Evolutionary conservation across 495 filamentous ascomycete genomes (phyloP), one percentile per base, ranked within the genome.

Genomic region (Cenococcum geophilum): DNA sequence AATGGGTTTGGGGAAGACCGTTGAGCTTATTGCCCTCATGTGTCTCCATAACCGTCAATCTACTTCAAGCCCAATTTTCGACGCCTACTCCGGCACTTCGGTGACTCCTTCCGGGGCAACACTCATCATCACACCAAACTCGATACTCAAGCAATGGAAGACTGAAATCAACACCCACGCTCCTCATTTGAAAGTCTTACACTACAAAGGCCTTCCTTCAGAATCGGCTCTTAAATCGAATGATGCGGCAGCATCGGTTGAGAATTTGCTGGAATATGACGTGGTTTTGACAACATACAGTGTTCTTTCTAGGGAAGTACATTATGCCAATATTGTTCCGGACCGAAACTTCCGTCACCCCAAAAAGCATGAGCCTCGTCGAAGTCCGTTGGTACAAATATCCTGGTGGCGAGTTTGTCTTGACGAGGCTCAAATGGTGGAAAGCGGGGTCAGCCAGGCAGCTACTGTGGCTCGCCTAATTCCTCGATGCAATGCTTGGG

Each of bases 391-490:
- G 8, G 82, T 89, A 34, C 78, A 86, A 37, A 79, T 96, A 4
- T 83, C 77, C 10, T 98, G 93, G 92, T 96, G 91, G 90, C 82
- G 93, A 32, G 84, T 96, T 1, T 92, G 90, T 61, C 81, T 97
- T 2, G 93, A 98, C 69, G 93, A 97, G 72, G 93, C 91, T 1
- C 93, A 98, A 70, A 96, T 96, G 88, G 82, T 97, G 36, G 92
- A 96, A 59, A 90, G 82, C 62, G 90, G 89, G 53, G 83, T 92
- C 8, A 92, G 83, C 69, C 86, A 88, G 59, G 89, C 92, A 16
- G 91, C 93, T 1, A 82, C 80, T 62, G 81, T 96, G 35, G 91
- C 92, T 18, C 78, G 84, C 25, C 72, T 85, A 21, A 89, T 98
- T 61, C 91, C 92, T 56, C 80, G 92, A 23, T 71, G 88, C 60